Conservation (phyloP, 352 stramenopile species). For the Phytophthora idaei region DNA sequence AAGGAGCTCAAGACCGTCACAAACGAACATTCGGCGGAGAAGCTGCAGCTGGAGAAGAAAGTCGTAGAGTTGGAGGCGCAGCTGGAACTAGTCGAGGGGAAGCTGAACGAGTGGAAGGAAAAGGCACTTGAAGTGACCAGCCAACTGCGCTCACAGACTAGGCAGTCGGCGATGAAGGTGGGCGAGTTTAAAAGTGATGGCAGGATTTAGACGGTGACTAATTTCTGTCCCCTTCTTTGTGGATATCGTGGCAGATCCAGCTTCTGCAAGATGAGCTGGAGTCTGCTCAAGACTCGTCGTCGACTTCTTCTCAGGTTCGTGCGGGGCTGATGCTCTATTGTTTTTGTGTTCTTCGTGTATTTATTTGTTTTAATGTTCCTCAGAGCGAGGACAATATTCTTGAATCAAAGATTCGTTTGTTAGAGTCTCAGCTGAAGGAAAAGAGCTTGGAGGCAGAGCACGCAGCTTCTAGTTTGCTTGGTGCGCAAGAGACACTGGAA, state of each 20-base stretch:
- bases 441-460: slow-evolving; percentile 62
- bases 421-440: slow-evolving; percentile 67
- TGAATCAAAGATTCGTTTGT: slow-evolving; percentile 70
- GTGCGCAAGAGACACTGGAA: slow-evolving; percentile 57
- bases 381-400: slow-evolving; percentile 63
- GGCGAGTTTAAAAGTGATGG: neutral
- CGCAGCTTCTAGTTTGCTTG: slow-evolving; percentile 44
- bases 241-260: slow-evolving; percentile 46
- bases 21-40: slow-evolving; percentile 60
- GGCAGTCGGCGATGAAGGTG: slow-evolving; percentile 66
- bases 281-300: slow-evolving; percentile 39
- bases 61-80: slow-evolving; percentile 75
- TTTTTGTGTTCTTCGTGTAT: slow-evolving; percentile 18
- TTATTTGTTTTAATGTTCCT: slow-evolving; percentile 37
- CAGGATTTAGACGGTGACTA: neutral
- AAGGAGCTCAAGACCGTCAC: slow-evolving; percentile 61
- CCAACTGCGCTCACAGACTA: slow-evolving; percentile 47
- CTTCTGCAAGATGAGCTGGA: slow-evolving; percentile 69
- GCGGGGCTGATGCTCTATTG: neutral
- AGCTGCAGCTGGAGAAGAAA: slow-evolving; percentile 69
- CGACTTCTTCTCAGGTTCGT: slow-evolving; percentile 46
- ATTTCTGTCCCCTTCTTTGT: slow-evolving; percentile 6
- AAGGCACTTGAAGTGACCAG: slow-evolving; percentile 62
- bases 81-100: slow-evolving; percentile 65
- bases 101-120: slow-evolving; percentile 75